Percentiles rank a stretch among this genome's conserved stretches.
These are phyloP conservation scores for Santalum album DNA, from an alignment of 164 flowering plant genomes.

Conservation along the genomic window DNA sequence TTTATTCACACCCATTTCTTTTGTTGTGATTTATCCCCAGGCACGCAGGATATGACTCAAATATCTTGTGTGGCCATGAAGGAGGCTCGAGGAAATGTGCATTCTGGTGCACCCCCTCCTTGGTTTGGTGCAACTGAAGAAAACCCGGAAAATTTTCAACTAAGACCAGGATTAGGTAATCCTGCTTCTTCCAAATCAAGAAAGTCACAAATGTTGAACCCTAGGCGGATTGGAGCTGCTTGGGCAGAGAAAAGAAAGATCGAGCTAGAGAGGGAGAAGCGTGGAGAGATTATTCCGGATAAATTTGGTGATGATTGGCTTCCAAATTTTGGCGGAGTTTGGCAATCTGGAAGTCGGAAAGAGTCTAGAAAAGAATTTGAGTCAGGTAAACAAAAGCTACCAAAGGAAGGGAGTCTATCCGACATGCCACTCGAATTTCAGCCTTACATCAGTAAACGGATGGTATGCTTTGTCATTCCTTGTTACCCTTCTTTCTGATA, in stretches of 20 bases:
- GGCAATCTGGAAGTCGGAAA: constrained; percentile 92
- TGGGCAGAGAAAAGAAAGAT: constrained; percentile 91
- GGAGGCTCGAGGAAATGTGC: constrained; percentile 53
- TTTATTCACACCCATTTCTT: neutral
- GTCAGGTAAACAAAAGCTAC: constrained; percentile 35
- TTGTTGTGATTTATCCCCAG: constrained; percentile 21
- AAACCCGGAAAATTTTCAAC: constrained; percentile 16
- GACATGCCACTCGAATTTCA: constrained; percentile 34
- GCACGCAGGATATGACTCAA: constrained; percentile 28
- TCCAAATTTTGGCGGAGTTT: constrained; percentile 91
- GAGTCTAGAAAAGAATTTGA: constrained; percentile 86
- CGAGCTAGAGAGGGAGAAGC: constrained; percentile 81
- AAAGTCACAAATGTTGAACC: constrained; percentile 56
- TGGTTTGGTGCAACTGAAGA: constrained; percentile 54
- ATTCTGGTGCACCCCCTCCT: constrained; percentile 91
- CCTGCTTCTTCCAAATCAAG: constrained; percentile 17
- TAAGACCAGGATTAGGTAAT: constrained; percentile 9
- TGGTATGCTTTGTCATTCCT: constrained; percentile 35
- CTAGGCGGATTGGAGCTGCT: constrained; percentile 91
- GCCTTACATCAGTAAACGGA: constrained; percentile 79
- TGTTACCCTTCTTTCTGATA: neutral
- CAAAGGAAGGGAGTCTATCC: constrained; percentile 23
- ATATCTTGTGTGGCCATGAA: constrained; percentile 18
- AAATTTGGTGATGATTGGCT: constrained; percentile 70
- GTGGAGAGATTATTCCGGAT: constrained; percentile 49